Evolutionary conservation across 2,329 filamentous ascomycete species (phyloP), one percentile per base, ranked within the genome.

Genomic region (Ophidiomyces ophidiicola): DNA sequence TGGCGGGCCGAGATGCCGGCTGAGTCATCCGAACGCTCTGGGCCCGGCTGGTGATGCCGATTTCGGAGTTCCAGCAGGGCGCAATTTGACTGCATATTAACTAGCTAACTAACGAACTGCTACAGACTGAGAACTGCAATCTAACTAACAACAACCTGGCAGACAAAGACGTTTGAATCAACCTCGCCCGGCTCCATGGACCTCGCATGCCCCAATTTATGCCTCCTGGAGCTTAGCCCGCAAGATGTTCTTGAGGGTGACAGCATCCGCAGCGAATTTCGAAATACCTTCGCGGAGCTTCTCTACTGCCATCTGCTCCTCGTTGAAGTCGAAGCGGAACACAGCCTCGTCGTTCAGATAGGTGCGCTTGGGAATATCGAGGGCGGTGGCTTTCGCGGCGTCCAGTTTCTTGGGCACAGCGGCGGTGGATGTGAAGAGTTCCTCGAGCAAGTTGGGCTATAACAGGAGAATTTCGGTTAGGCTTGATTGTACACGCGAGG

Each of bases 261-360:
- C 70, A 52, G 90, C 87, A 59, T 98, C 90, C 53, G 90, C 90
- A 44, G 90, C 88, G 59, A 98, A 98, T 72, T 94, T 94, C 74
- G 84, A 92, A 74, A 98, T 98, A 68, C 90, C 90, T 71, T 98
- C 90, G 47, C 87, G 83, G 55, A 98, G 79, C 82, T 98, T 98
- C 80, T 96, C 87, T 51, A 93, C 85, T 48, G 84, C 90, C 90
- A 98, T 98, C 66, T 88, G 82, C 60, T 98, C 86, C 76, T 98
- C 90, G 76, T 98, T 98, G 79, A 98, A 94, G 69, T 87, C 82
- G 73, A 94, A 98, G 64, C 90, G 86, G 87, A 96, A 98, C 35
- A 67, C 59, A 39, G 86, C 57, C 76, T 98, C 90, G 67, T 90
- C 72, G 60, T 80, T 76, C 67, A 98, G 80, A 76, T 94, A 98